A percentile compares a stretch with the other conserved stretches of the same genome.
Conservation (phyloP, 176 grass and related monocot genomes). For the Aegilops sharonensis region DNA sequence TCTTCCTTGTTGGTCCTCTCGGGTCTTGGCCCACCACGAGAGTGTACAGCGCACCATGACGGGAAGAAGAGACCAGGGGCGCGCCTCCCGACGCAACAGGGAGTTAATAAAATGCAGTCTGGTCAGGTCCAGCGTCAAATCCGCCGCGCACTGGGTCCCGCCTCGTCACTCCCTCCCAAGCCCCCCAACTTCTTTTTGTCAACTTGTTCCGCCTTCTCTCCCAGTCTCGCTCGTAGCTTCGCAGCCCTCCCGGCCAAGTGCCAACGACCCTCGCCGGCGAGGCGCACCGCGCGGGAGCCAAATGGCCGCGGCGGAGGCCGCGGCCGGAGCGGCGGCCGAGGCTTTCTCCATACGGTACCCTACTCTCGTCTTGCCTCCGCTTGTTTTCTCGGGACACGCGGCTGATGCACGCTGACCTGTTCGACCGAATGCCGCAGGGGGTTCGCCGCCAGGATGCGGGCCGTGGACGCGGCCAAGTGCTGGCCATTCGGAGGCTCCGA, state of each 20-base stretch:
- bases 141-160: neutral
- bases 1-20: no score
- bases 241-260: neutral
- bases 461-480: constrained; percentile 33
- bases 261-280: constrained; percentile 11
- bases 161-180: neutral
- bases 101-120: neutral
- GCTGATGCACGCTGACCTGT: constrained; percentile 4
- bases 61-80: neutral
- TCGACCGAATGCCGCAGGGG: constrained; percentile 34
- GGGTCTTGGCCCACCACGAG: no score
- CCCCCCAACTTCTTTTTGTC: neutral
- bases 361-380: neutral
- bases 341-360: constrained; percentile 52
- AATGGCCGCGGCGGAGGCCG: constrained; percentile 24
- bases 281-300: neutral
- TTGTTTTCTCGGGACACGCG: neutral
- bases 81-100: neutral
- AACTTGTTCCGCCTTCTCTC: neutral
- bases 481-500: constrained; percentile 22
- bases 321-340: neutral
- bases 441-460: constrained; percentile 38
- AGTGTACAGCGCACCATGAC: neutral
- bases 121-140: constrained; percentile 24
- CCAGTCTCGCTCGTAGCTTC: neutral